Base-by-base conservation (phyloP, 208 protist species). In the Wallacemonas sp. region DNA sequence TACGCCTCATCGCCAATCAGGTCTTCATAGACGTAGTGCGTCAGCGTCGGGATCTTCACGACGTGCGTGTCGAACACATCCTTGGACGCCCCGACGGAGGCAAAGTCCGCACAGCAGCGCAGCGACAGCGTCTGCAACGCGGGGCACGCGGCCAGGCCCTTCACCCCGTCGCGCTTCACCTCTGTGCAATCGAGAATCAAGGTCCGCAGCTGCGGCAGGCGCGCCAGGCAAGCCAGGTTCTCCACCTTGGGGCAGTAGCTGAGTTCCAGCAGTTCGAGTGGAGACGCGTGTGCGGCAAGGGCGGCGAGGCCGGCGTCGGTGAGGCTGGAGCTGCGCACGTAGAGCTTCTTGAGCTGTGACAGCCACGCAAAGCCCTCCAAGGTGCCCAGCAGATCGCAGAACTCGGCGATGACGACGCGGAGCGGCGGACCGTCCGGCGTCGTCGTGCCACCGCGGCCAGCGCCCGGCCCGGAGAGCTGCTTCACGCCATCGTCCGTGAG, bases 161-260 rank as follows among this genome's bases (percentile, higher is more conserved):
- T 46, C 65, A 89, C 72, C 26, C 81, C 82, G 3, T 46, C 38
- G 11, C 57, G 67, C 31, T 66, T 72, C 1, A 89, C 66, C 61
- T 89, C 82, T 5, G 79, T 83, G 68, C 73, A 86, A 65, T 89
- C 82, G 1, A 89, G 57, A 29, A 80, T 82, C n/a, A 89, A 70
- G 36, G 73, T 77, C 44, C 68, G 49, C 52, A 89, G 42, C 20
- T 66, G 52, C 4, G 74, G 75, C 3, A 89, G 50, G 28, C 50
- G 52, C n/a, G 73, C 57, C 23, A 89, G 50, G 31, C 61, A 75
- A 23, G 54, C 52, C 1, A 83, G 54, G 48, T 72, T 50, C 16
- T 81, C 66, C 29, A 89, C 29, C 14, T 82, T 81, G 22, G 84
- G 79, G 59, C 79, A 89, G 76, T 89, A 89, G 70, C 82, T 89